Percentiles rank a stretch among this genome's conserved stretches.
Evolutionary conservation across 345 rosid genomes (phyloP).

Genomic region (Arabidopsis suecica): DNA sequence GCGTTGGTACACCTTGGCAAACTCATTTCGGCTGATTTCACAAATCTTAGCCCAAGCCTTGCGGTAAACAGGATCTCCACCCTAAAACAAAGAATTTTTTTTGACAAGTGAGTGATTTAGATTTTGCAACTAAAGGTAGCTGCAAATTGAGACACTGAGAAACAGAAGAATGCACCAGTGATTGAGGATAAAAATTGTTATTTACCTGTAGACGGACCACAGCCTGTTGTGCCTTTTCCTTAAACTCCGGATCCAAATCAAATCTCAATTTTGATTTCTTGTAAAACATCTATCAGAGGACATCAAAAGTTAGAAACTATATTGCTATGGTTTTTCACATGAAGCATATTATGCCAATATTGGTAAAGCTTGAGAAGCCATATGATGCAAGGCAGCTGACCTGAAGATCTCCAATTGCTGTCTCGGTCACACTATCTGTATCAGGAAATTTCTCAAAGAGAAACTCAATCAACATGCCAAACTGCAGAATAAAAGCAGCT

Average conservation of each 20-base stretch:
- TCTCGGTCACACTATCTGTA: conserved; percentile 59
- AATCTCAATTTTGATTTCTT: conserved; percentile 72
- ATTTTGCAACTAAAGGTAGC: conserved; percentile 8
- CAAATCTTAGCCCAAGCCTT: conserved; percentile 74
- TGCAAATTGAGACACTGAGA: background rate
- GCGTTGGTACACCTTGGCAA: conserved; percentile 62
- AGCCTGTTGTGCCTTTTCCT: conserved; percentile 79
- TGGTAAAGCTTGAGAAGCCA: conserved; percentile 8
- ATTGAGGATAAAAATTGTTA: background rate
- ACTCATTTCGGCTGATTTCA: conserved; percentile 71
- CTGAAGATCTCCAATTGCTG: conserved; percentile 86
- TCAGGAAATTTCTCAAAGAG: conserved; percentile 74
- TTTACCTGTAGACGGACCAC: conserved; percentile 87
- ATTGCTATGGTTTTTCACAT: background rate
- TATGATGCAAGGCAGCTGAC: conserved; percentile 47
- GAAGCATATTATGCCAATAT: background rate
- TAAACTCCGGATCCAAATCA: conserved; percentile 67
- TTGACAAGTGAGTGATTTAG: conserved; percentile 1
- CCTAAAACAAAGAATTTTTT: conserved; percentile 43
- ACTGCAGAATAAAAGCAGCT: conserved; percentile 53
- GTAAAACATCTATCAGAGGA: conserved; percentile 61
- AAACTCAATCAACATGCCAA: conserved; percentile 87
- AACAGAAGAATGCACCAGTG: background rate
- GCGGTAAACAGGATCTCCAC: conserved; percentile 69
- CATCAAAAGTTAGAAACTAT: conserved; percentile 33